Base-by-base conservation (phyloP, 2,329 filamentous ascomycete genomes). In the Colletotrichum incanum region DNA sequence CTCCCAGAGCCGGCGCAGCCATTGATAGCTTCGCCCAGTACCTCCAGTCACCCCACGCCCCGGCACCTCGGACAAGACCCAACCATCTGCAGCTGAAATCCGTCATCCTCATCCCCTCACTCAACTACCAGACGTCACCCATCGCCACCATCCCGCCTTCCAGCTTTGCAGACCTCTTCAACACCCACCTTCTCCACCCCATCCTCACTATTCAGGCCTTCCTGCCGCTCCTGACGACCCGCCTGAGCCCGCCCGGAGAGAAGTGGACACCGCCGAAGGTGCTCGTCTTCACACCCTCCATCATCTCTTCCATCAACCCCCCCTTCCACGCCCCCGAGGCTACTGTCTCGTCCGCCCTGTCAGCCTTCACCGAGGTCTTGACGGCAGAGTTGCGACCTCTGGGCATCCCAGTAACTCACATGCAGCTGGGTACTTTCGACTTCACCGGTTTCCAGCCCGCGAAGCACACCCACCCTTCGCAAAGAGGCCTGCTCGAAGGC, bases 401-500 rank as follows among this genome's bases (percentile, higher is more conserved):
- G 45, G 89, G 88, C 64, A 93, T 98, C 65, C 90, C 93, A 49
- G 93, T 98, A 26, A 93, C 93, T 1, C 94, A 98, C 79, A 88
- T 99, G 80, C 94, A 96, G 82, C 91, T 98, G 1, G 96, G 96
- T 71, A 95, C 94, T 28, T 94, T 99, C 80, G 96, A 98, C 82
- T 91, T 96, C 77, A 90, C 91, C 8, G 87, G 91, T 74, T 91
- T 92, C 82, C 87, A 87, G 2, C 88, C 87, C 37, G 80, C 85
- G 18, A 82, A 84, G 80, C 55, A 78, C 52, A 77, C 82, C 72
- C 82, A 78, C 76, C 80, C 79, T 77, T 72, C 75, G 56, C 77
- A 81, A 56, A 81, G 82, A 52, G 83, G 78, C 31, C 78, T 84
- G 28, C 80, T 86, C 43, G 82, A 85, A 12, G 81, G 84, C 31